Base-by-base conservation (phyloP, 2,329 filamentous ascomycete genomes). In the Fusarium equiseti region DNA sequence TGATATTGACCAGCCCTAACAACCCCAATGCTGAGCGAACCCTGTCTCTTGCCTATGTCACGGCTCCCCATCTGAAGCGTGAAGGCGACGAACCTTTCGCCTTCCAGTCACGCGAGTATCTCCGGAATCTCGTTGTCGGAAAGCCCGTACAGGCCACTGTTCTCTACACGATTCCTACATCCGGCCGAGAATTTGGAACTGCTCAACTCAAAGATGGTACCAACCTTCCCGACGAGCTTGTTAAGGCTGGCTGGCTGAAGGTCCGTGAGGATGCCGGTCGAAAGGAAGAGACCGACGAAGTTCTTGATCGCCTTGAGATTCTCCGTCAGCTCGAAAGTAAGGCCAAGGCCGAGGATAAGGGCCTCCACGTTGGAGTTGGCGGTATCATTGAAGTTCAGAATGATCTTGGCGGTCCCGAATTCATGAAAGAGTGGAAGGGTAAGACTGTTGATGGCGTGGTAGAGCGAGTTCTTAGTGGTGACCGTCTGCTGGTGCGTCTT, bases 21-120 rank as follows among this genome's bases (percentile, higher is more conserved):
- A 95, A 97, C 79, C 91, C 92, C 38, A 87, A 89, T 71, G 89
- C 91, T 81, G 96, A 98, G 84, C 92, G 94, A 76, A 93, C 88
- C 55, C 87, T 99, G 76, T 97, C 94, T 77, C 86, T 99, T 71
- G 96, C 96, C 76, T 98, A 94, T 82, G 94, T 98, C 73, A 92
- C 91, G 63, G 94, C 95, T 52, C 96, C 96, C 6, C 91, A 95
- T 78, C 80, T 98, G 80, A 91, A 88, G 83, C 91, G 94, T 81
- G 95, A 98, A 75, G 94, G 93, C 62, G 95, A 98, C 77, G 95
- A 98, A 87, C 90, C 92, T 40, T 97, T 92, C 78, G 94, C 93
- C 63, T 99, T 98, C 82, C 92, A 96, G 82, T 97, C 96, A 65
- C 93, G 96, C 78, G 96, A 99, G 82, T 96, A 92, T 80, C 88